Percentiles rank a stretch among this genome's conserved stretches.
These are phyloP conservation scores for Fomitopsis serialis DNA, from an alignment of 768 basidiomycete genomes.

Conservation along the genomic window DNA sequence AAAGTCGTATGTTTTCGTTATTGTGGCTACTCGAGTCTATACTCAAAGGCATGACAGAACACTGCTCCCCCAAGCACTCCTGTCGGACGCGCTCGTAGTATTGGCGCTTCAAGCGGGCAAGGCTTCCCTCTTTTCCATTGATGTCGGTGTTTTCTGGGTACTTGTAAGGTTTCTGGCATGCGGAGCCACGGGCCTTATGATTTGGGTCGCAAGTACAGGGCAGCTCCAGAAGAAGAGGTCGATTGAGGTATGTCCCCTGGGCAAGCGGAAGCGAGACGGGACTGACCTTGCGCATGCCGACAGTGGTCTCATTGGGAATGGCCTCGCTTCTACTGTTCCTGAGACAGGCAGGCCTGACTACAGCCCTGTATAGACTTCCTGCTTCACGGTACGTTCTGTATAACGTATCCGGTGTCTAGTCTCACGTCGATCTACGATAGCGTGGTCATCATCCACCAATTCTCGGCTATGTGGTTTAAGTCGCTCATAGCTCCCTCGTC, in stretches of 20 bases:
- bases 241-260: constrained; percentile 48
- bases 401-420: not conserved
- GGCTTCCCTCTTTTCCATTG: constrained; percentile 59
- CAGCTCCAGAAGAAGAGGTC: constrained; percentile 47
- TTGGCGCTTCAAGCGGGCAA: constrained; percentile 58
- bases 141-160: constrained; percentile 73
- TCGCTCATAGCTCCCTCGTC: constrained; percentile 43
- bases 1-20: constrained; percentile 17
- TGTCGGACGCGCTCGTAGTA: constrained; percentile 62
- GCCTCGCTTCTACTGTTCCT: constrained; percentile 58
- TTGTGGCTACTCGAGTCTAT: not conserved
- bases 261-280: constrained; percentile 4
- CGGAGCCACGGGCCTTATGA: constrained; percentile 58
- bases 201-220: constrained; percentile 54
- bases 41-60: constrained; percentile 26
- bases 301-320: constrained; percentile 70
- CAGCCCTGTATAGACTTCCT: constrained; percentile 63
- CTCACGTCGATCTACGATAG: constrained; percentile 28
- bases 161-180: constrained; percentile 68
- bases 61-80: constrained; percentile 48
- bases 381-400: constrained; percentile 50
- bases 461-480: constrained; percentile 62
- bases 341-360: constrained; percentile 62
- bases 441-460: constrained; percentile 64
- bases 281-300: not conserved